Base-by-base conservation (phyloP, 257 asterid species). In the Penstemon davidsonii region DNA sequence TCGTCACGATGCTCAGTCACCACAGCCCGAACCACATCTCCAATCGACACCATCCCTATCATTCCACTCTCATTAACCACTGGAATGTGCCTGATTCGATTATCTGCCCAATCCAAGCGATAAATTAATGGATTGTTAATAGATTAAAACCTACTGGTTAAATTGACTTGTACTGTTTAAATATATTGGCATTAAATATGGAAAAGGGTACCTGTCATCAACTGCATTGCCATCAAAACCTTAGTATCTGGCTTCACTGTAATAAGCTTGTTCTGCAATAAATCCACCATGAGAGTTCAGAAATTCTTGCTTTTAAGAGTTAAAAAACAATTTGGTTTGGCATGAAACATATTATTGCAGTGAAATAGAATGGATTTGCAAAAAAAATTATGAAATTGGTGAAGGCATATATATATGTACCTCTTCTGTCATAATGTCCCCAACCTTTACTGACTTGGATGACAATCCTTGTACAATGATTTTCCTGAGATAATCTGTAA, bases 371-470 rank as follows among this genome's bases (percentile, higher is more conserved):
- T n/a, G 55, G 15, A 13, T 13, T 33, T 0, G 50, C 12, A 13
- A 25, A 15, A 15, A 15, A 12, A 3, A 3, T 5, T 8, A 60
- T 7, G 53, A 60, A 67, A 42, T 8, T 38, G 49, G 15, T 4
- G 6, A 12, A 7, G 44, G 6, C 38, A 41, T 25, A 63, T 8
- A 11, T 50, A 18, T 18, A 41, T 13, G 53, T 86, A 93, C 97
- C 97, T 93, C 99, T 79, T 93, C 97, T 1, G 98, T 93, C 98
- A 93, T 93, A 61, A 93, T 90, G 82, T 93, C 97, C 64, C 98
- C 98, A 44, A 93, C 98, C 83, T 88, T 93, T 5, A 96, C 90
- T 7, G 97, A 84, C 80, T 90, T 90, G 76, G 97, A 93, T 64
- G 98, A 93, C 67, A 97, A 83, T 71, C 97, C 98, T 71, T 93